Evolutionary conservation across 2,329 filamentous ascomycete species (phyloP), one percentile per base, ranked within the genome.

Genomic region (Xylariales sp.): DNA sequence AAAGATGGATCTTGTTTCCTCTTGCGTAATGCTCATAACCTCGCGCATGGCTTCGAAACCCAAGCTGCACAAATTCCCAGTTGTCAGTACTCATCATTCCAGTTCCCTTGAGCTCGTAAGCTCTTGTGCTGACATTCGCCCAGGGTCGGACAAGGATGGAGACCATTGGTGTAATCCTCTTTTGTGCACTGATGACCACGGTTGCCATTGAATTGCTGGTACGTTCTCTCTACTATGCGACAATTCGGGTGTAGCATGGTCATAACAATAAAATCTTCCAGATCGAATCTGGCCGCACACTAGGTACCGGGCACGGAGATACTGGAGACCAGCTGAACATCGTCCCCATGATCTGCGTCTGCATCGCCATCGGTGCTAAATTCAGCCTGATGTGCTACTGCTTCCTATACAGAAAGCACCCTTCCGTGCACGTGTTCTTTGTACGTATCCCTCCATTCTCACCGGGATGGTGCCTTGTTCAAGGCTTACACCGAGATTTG

Each of bases 101-200:
- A n/a, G n/a, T n/a, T n/a, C n/a, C n/a, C n/a, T n/a, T n/a, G n/a
- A n/a, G n/a, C n/a, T n/a, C n/a, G n/a, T n/a, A n/a, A n/a, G n/a
- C n/a, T n/a, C n/a, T n/a, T n/a, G n/a, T n/a, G n/a, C n/a, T n/a
- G n/a, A n/a, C n/a, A n/a, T n/a, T n/a, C n/a, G n/a, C 13, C 6
- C 18, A 69, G 63, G 78, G 76, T 29, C 72, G 78, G 6, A 80
- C 70, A 5, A 69, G 78, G 40, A 74, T 82, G 38, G 78, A 83
- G 59, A 81, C 78, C 3, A 69, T 82, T 41, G 78, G 77, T 19
- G 77, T 83, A 44, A 78, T 83, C 48, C 69, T 83, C 31, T 83
- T 83, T 56, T 81, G 77, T 45, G 76, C 78, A 29, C 62, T 83
- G 42, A 82, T 83, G 76, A 81, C 78, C 3, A 82, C 78, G 0